Conservation (phyloP, 306 rosid genomes). For the Vigna angularis region DNA sequence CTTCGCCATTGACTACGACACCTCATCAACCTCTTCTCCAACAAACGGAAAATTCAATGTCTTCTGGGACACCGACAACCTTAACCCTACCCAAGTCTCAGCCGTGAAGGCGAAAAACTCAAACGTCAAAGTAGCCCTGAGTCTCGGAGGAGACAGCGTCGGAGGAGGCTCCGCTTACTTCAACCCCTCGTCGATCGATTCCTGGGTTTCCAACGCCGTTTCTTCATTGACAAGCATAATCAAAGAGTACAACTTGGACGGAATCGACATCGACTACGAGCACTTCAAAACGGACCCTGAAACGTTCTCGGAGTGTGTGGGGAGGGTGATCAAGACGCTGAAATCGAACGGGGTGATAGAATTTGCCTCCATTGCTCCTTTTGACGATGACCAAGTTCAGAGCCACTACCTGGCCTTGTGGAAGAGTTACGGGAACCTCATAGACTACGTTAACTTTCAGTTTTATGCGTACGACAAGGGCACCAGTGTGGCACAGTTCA, state of each 20-base stretch:
- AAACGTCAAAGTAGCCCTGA: constrained; percentile 75
- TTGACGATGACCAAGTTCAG: constrained; percentile 69
- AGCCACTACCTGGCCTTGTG: constrained; percentile 71
- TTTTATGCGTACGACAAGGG: constrained; percentile 79
- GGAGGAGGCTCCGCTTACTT: constrained; percentile 45
- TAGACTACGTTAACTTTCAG: constrained; percentile 86
- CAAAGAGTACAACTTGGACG: constrained; percentile 63
- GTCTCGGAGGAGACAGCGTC: constrained; percentile 78
- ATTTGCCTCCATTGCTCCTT: constrained; percentile 86
- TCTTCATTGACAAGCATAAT: constrained; percentile 75
- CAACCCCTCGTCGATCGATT: constrained; percentile 64
- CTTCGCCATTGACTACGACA: constrained; percentile 76
- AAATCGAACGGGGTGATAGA: constrained; percentile 59
- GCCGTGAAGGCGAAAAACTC: constrained; percentile 57
- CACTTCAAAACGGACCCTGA: constrained; percentile 64
- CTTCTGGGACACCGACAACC: constrained; percentile 74
- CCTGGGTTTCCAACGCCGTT: constrained; percentile 86
- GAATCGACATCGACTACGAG: constrained; percentile 83
- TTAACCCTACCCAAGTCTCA: constrained; percentile 71
- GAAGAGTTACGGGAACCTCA: constrained; percentile 65
- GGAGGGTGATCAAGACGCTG: constrained; percentile 59
- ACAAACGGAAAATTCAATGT: constrained; percentile 74
- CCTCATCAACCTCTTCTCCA: constrained; percentile 62
- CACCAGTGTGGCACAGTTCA: constrained; percentile 65
- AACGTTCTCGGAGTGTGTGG: constrained; percentile 74